Evolutionary conservation across 352 stramenopile species (phyloP).

Genomic region (Lagenidium giganteum): DNA sequence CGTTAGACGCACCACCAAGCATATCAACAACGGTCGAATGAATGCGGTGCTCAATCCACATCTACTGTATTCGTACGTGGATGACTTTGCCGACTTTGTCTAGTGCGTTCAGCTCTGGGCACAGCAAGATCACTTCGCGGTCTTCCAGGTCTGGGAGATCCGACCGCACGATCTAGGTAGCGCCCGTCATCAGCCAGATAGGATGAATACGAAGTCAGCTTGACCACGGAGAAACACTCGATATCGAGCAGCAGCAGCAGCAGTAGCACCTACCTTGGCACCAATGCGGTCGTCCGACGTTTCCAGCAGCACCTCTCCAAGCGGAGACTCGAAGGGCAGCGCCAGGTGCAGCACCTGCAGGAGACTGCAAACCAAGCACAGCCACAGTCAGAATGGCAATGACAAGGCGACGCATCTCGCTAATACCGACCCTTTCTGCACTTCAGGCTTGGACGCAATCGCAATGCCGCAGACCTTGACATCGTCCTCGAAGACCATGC

Average conservation of each 20-base stretch:
- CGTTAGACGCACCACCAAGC: neutral
- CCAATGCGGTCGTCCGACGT: constrained; percentile 30
- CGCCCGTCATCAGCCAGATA: constrained; percentile 4
- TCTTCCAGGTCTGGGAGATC: constrained; percentile 55
- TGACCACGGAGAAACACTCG: no score
- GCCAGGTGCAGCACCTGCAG: constrained; percentile 43
- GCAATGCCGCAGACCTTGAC: constrained; percentile 75
- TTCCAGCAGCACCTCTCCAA: constrained; percentile 60
- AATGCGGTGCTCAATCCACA: no score
- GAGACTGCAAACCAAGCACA: constrained; percentile 20
- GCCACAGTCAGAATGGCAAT: neutral
- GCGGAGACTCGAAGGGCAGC: constrained; percentile 60
- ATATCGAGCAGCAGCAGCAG: neutral
- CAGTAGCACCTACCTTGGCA: constrained; percentile 24
- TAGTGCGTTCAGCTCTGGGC: constrained; percentile 55
- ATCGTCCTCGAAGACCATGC: constrained; percentile 68
- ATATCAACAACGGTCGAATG: neutral
- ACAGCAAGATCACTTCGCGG: constrained; percentile 63
- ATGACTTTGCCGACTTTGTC: constrained; percentile 70
- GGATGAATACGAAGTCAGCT: no score
- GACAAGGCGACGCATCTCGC: constrained; percentile 2
- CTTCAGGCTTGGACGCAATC: constrained; percentile 37
- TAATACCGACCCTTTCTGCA: constrained; percentile 43
- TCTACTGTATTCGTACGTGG: constrained; percentile 34
- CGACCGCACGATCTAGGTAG: constrained; percentile 36